These are phyloP conservation scores for Nitzschia palea DNA, from an alignment of 108 stramenopile genomes.

Conservation along the genomic window DNA sequence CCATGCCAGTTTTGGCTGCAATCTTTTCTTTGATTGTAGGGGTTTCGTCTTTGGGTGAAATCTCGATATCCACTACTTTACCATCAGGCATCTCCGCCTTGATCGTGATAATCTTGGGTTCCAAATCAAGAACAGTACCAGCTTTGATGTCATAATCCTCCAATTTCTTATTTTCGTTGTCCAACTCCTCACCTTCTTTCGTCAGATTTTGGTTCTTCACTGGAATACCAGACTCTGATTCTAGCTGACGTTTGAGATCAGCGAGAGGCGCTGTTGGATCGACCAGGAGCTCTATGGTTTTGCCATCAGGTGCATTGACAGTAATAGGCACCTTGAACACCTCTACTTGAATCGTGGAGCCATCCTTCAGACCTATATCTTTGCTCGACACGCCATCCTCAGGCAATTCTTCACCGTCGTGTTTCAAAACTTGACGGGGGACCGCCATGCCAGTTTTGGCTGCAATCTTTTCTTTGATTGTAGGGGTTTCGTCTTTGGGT, in stretches of 20 bases:
- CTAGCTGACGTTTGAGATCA: constrained; percentile 4
- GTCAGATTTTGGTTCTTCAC: constrained; percentile 8
- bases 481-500: constrained; percentile 4
- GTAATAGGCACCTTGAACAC: constrained; percentile 18
- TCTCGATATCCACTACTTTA: background rate
- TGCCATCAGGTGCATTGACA: constrained; percentile 20
- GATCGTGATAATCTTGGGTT: constrained; percentile 15
- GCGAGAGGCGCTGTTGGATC: constrained; percentile 9
- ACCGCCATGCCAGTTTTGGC: constrained; percentile 13
- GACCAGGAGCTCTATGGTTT: background rate
- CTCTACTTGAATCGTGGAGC: constrained; percentile 5
- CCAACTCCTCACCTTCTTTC: constrained; percentile 5
- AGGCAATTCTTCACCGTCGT: constrained; percentile 1
- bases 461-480: constrained; percentile 22
- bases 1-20: constrained; percentile 15
- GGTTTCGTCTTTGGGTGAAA: constrained; percentile 4
- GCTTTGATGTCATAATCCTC: constrained; percentile 16
- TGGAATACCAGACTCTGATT: constrained; percentile 29
- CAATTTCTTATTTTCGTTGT: background rate
- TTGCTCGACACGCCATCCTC: constrained; percentile 9
- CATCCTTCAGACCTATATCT: constrained; percentile 21
- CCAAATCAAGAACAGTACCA: constrained; percentile 18
- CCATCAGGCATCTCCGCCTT: constrained; percentile 24
- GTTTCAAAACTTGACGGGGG: constrained; percentile 15
- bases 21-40: constrained; percentile 16